phyloP scores from a whole-genome alignment of 805 yeast species.

The Candida xyloterini region DNA sequence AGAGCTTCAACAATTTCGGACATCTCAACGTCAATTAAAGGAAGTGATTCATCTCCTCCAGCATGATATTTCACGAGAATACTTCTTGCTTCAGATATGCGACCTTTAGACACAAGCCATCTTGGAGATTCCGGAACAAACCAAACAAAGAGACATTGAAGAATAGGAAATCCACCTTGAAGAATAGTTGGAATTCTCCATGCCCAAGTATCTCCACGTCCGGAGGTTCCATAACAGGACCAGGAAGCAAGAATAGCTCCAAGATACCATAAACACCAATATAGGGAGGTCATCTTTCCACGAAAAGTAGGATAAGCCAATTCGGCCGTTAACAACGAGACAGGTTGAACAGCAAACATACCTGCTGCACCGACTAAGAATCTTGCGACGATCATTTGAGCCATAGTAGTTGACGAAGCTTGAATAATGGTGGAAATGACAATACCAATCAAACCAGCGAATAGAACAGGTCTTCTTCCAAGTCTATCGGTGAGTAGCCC shows the following conservation, averaged over 20 bases:
- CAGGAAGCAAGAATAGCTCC: conserved; percentile 48
- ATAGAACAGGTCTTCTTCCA: conserved; percentile 61
- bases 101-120: conserved; percentile 37
- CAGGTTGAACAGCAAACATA: conserved; percentile 39
- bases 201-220: conserved; percentile 34
- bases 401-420: conserved; percentile 35
- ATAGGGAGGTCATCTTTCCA: conserved; percentile 41
- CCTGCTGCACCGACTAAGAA: conserved; percentile 48
- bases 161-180: conserved; percentile 46
- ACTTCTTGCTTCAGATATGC: conserved; percentile 34
- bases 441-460: conserved; percentile 50
- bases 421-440: conserved; percentile 56
- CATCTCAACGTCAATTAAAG: conserved; percentile 36
- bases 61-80: conserved; percentile 37
- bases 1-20: conserved; percentile 37
- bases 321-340: conserved; percentile 52
- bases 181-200: conserved; percentile 57
- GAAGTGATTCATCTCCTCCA: conserved; percentile 32
- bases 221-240: conserved; percentile 42
- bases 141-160: conserved; percentile 36
- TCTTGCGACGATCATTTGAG: conserved; percentile 43
- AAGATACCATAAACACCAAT: conserved; percentile 45
- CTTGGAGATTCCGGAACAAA: conserved; percentile 47
- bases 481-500: conserved; percentile 40
- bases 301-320: conserved; percentile 47